phyloP scores from a whole-genome alignment of 306 rosid genomes.

The Aeschynomene evenia region DNA sequence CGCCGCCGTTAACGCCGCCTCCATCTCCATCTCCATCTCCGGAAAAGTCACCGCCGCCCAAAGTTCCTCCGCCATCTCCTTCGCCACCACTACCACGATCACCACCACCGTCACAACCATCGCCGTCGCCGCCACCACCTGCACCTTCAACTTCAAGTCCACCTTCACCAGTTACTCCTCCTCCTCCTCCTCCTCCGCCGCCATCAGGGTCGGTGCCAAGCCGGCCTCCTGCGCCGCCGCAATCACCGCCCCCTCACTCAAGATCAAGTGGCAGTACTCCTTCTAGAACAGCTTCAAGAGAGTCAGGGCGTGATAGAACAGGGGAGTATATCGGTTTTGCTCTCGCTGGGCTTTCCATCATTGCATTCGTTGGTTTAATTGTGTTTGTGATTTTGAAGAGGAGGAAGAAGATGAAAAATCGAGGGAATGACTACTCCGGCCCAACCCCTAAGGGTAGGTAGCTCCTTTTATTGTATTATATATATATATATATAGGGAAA shows the following conservation, averaged over 20 bases:
- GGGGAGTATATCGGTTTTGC: conserved; percentile 43
- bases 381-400: conserved; percentile 24
- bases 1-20: background rate
- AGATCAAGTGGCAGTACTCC: background rate
- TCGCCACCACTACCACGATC: conserved; percentile 27
- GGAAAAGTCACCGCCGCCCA: background rate
- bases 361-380: conserved; percentile 44
- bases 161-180: conserved; percentile 17
- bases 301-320: background rate
- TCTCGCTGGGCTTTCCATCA: conserved; percentile 43
- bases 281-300: conserved; percentile 15
- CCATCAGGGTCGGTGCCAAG: background rate
- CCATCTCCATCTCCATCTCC: conserved; percentile 27
- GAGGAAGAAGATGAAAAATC: conserved; percentile 41
- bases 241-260: background rate
- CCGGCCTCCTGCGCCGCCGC: background rate
- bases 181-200: background rate
- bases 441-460: conserved; percentile 45
- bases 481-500: too few relatives aligned
- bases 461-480: too few relatives aligned
- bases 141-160: conserved; percentile 21
- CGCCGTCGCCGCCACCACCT: conserved; percentile 6
- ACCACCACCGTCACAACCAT: conserved; percentile 26
- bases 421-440: background rate
- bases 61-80: conserved; percentile 19